phyloP scores from a whole-genome alignment of 192 early-diverging fungal genomes.

The Haplosporangium gracile region DNA sequence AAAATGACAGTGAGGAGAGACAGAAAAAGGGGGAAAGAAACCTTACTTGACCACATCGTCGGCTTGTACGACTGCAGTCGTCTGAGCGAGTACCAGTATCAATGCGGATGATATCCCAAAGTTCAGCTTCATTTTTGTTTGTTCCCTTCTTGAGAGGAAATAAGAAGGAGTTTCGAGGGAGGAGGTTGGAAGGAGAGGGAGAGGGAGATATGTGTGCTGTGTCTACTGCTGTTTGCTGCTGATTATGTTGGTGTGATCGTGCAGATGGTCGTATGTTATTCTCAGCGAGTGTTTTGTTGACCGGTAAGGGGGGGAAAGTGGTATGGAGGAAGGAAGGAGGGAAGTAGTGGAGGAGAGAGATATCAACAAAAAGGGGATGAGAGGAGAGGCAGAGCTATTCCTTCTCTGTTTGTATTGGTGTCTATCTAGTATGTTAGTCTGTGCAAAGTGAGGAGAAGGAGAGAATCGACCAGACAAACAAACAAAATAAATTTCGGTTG shows the following conservation, averaged over 20 bases:
- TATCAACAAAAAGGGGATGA: too few species aligned
- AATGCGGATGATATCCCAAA: not conserved
- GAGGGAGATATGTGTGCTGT: not conserved
- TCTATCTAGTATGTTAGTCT: too few species aligned
- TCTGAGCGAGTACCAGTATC: not conserved
- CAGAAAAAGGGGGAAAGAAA: not conserved
- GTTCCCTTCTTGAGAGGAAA: not conserved
- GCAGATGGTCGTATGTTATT: not conserved
- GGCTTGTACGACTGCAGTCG: not conserved
- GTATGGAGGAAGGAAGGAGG: too few species aligned
- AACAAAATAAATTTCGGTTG: not conserved
- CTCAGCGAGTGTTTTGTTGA: too few species aligned
- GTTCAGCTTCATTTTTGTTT: slow-evolving; percentile 2
- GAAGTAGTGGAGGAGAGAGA: too few species aligned
- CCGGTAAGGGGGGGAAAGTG: too few species aligned
- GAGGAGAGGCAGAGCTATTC: too few species aligned
- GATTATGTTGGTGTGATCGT: not conserved
- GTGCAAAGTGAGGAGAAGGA: not conserved
- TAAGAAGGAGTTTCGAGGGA: not conserved
- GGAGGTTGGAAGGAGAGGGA: not conserved
- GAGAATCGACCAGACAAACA: not conserved
- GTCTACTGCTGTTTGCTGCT: not conserved
- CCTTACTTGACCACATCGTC: slow-evolving; percentile 6
- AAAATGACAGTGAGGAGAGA: not conserved
- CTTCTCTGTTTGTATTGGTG: too few species aligned